Evolutionary conservation across 2,329 filamentous ascomycete genomes (phyloP).

Genomic region (Aureobasidium sp.): DNA sequence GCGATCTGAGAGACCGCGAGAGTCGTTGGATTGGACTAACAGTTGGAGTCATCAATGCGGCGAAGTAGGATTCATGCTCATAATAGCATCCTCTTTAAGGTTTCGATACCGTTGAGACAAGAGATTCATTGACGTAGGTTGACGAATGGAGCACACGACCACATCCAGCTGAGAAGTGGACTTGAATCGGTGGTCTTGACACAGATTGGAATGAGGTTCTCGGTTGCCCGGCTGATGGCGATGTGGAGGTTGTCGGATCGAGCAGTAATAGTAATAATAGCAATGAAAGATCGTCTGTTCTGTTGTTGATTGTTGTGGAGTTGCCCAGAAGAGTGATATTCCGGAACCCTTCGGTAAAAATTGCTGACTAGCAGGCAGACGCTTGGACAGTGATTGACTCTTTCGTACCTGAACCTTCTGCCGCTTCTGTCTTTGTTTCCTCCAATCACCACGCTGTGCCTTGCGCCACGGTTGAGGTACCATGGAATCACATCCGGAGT

Average conservation of each 20-base stretch:
- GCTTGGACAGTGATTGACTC: neutral
- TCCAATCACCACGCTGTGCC: neutral
- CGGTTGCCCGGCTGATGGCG: neutral
- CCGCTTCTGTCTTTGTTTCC: neutral
- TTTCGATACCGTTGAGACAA: neutral
- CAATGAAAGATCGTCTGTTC: neutral
- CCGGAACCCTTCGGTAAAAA: neutral
- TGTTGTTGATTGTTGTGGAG: neutral
- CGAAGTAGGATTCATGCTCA: neutral
- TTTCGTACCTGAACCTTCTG: neutral
- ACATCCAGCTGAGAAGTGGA: neutral
- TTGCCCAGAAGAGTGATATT: neutral
- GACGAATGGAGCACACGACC: neutral
- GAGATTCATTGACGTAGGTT: neutral
- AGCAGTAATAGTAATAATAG: neutral
- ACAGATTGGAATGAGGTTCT: neutral
- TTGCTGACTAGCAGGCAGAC: neutral
- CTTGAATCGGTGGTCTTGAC: neutral
- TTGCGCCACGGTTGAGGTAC: neutral
- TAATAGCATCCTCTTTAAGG: neutral
- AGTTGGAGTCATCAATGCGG: conserved; percentile 29
- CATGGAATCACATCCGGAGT: neutral
- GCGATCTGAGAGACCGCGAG: conserved; percentile 27
- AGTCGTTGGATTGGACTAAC: conserved; percentile 26
- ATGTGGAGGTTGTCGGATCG: neutral